Evolutionary conservation across 768 basidiomycete genomes (phyloP).

Genomic region (Hericium rajendrae): DNA sequence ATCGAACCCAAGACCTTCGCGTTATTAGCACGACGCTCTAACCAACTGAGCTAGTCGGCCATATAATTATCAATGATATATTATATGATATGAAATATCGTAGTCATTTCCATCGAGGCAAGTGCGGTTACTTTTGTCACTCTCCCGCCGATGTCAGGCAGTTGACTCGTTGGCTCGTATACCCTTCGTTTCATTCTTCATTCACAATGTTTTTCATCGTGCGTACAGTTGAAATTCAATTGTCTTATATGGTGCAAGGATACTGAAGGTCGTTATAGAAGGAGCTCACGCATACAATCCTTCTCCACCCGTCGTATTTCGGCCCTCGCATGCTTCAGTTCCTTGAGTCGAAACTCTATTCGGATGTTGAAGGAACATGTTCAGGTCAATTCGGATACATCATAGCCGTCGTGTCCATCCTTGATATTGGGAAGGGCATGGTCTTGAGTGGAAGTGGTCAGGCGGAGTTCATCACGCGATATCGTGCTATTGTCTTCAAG

Average conservation of each 20-base stretch:
- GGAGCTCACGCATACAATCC: slow-evolving; percentile 94
- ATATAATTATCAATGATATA: not conserved
- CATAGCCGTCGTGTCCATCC: slow-evolving; percentile 83
- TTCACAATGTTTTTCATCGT: slow-evolving; percentile 63
- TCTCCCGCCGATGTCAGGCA: too few relatives aligned
- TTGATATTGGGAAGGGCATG: slow-evolving; percentile 89
- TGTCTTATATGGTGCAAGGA: too few relatives aligned
- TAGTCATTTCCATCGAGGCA: too few relatives aligned
- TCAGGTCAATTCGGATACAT: slow-evolving; percentile 93
- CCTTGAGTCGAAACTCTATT: slow-evolving; percentile 86
- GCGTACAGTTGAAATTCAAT: slow-evolving; percentile 17
- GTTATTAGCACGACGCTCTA: slow-evolving; percentile 85
- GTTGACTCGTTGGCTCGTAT: too few relatives aligned
- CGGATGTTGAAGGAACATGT: slow-evolving; percentile 96
- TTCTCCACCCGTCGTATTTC: slow-evolving; percentile 96
- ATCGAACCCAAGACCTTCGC: slow-evolving; percentile 18
- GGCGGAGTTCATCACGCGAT: slow-evolving; percentile 91
- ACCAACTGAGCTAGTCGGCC: slow-evolving; percentile 92
- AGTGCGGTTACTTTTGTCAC: too few relatives aligned
- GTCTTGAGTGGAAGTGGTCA: slow-evolving; percentile 87
- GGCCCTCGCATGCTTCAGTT: slow-evolving; percentile 92
- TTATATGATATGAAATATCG: too few relatives aligned
- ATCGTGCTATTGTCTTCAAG: slow-evolving; percentile 96
- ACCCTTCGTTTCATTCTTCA: too few relatives aligned
- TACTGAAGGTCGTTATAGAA: slow-evolving; percentile 42